A percentile compares a stretch with the other conserved stretches of the same genome.
These are phyloP conservation scores for Penicillium cinerascens DNA, from an alignment of 495 filamentous ascomycete species.

Conservation along the genomic window DNA sequence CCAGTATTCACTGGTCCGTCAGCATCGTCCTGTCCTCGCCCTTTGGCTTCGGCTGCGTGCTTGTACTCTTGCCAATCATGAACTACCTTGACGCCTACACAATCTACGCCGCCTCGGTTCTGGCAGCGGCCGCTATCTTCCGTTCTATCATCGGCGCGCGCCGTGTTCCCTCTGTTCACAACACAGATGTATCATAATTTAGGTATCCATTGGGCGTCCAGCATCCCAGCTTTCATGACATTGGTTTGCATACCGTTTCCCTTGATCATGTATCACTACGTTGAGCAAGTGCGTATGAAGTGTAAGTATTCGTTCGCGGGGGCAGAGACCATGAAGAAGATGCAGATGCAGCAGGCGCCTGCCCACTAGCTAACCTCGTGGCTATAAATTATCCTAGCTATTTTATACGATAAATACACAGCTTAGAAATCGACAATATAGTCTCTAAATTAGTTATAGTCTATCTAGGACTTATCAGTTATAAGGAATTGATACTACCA, in stretches of 20 bases:
- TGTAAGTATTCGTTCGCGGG: constrained; percentile 69
- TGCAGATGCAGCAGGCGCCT: constrained; percentile 9
- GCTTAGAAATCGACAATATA: too few relatives aligned
- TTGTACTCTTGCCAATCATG: constrained; percentile 62
- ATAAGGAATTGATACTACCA: too few relatives aligned
- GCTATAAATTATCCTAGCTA: too few relatives aligned
- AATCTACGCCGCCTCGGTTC: constrained; percentile 66
- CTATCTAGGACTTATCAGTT: too few relatives aligned
- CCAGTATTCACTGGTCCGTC: constrained; percentile 59
- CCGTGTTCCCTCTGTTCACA: constrained; percentile 72
- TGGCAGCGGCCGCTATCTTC: constrained; percentile 66
- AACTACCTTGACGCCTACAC: constrained; percentile 70
- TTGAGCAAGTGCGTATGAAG: constrained; percentile 50
- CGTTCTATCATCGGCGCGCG: constrained; percentile 61
- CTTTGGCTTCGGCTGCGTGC: constrained; percentile 64
- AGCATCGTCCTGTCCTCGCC: constrained; percentile 54
- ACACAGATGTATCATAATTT: constrained; percentile 62
- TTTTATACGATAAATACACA: too few relatives aligned
- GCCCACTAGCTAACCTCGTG: too few relatives aligned
- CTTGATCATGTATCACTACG: constrained; percentile 66
- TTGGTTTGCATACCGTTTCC: constrained; percentile 67
- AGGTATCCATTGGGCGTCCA: constrained; percentile 69
- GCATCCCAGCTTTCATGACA: constrained; percentile 65
- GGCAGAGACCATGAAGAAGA: constrained; percentile 19
- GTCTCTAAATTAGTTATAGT: too few relatives aligned